Conservation (phyloP, 345 rosid species). For the Conringia planisiliqua region DNA sequence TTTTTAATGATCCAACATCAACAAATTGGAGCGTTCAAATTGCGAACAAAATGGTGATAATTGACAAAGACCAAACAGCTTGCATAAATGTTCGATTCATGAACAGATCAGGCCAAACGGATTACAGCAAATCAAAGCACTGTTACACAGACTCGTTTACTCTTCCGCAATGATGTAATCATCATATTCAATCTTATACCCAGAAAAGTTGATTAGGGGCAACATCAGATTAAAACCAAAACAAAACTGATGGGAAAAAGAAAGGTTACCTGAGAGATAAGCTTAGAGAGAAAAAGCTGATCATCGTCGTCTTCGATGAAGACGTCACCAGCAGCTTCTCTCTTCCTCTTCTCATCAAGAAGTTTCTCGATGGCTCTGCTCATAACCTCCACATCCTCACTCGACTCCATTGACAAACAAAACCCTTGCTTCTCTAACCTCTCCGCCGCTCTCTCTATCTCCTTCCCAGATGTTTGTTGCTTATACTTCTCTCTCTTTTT, state of each 20-base stretch:
- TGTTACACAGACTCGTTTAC: neutral
- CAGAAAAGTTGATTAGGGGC: neutral
- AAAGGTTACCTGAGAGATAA: conserved; percentile 58
- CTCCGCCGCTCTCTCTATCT: neutral
- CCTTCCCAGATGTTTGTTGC: neutral
- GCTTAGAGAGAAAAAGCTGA: conserved; percentile 47
- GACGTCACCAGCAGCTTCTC: conserved; percentile 28
- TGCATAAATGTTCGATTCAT: neutral
- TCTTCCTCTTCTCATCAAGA: conserved; percentile 39
- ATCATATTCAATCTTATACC: conserved; percentile 1
- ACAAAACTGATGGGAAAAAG: neutral
- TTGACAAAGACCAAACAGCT: neutral
- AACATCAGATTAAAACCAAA: neutral
- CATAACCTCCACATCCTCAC: conserved; percentile 40
- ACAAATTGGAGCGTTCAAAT: neutral
- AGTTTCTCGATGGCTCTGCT: conserved; percentile 49
- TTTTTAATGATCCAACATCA: conserved; percentile 2
- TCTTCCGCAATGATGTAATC: neutral
- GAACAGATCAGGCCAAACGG: neutral
- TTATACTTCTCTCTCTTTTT: neutral
- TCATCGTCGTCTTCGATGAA: conserved; percentile 41
- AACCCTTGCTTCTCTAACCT: conserved; percentile 7
- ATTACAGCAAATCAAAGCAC: conserved; percentile 1
- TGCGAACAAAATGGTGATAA: neutral
- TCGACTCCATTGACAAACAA: conserved; percentile 38